Evolutionary conservation across 2,329 filamentous ascomycete genomes (phyloP).

Genomic region (Nigrospora osmanthi): DNA sequence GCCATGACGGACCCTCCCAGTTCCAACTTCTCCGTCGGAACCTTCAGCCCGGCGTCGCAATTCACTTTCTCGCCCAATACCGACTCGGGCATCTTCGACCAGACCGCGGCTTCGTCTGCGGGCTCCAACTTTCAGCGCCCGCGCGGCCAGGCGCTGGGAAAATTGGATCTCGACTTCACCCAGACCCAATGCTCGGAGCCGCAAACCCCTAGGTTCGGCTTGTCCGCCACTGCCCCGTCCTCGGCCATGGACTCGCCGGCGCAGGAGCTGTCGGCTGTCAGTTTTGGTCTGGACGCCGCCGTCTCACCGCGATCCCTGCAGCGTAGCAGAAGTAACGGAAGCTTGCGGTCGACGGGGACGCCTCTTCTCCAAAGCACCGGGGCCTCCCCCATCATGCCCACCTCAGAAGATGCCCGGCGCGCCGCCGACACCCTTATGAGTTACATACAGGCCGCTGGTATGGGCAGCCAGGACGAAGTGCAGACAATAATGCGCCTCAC

Average conservation of each 20-base stretch:
- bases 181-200: slow-evolving; percentile 33
- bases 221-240: slow-evolving; percentile 38
- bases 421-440: slow-evolving; percentile 75
- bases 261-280: slow-evolving; percentile 33
- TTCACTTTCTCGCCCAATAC: slow-evolving; percentile 72
- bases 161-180: slow-evolving; percentile 55
- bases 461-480: slow-evolving; percentile 72
- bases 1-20: slow-evolving; percentile 55
- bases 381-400: slow-evolving; percentile 57
- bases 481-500: slow-evolving; percentile 72
- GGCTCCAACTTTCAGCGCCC: slow-evolving; percentile 59
- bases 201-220: slow-evolving; percentile 41
- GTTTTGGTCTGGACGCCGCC: slow-evolving; percentile 35
- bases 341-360: slow-evolving; percentile 31
- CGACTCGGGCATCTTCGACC: slow-evolving; percentile 58
- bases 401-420: slow-evolving; percentile 68
- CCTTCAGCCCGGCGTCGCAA: slow-evolving; percentile 67
- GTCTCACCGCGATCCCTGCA: slow-evolving; percentile 38
- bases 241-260: slow-evolving; percentile 45
- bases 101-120: slow-evolving; percentile 24
- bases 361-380: slow-evolving; percentile 29
- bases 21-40: slow-evolving; percentile 62
- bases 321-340: slow-evolving; percentile 43
- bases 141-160: slow-evolving; percentile 82
- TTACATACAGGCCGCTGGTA: slow-evolving; percentile 65